Conservation (phyloP, 148 eudicot genomes). For the Drosera capensis region DNA sequence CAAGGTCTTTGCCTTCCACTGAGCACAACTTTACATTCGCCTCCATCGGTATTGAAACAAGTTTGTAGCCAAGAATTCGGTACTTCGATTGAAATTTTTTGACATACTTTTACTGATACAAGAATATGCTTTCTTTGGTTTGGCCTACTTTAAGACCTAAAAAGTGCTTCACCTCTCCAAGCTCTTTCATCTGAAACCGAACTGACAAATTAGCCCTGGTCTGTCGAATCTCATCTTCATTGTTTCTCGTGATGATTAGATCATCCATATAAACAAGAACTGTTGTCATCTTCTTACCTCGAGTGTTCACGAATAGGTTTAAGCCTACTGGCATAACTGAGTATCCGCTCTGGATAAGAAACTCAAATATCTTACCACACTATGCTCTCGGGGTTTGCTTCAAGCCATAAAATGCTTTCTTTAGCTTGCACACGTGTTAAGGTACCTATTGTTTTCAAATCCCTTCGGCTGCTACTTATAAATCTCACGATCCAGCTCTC, state of each 20-base stretch:
- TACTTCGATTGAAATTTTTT: slow-evolving; percentile 1
- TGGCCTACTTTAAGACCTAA: not conserved
- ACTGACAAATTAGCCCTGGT: not conserved
- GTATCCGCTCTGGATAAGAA: too few relatives aligned
- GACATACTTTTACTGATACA: slow-evolving; percentile 1
- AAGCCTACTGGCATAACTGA: too few relatives aligned
- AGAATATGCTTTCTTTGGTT: not conserved
- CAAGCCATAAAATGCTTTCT: slow-evolving; percentile 3
- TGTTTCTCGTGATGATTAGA: too few relatives aligned
- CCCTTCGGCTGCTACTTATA: slow-evolving; percentile 5
- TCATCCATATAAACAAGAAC: too few relatives aligned
- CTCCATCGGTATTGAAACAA: slow-evolving; percentile 1
- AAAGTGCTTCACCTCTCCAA: not conserved
- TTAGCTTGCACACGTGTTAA: slow-evolving; percentile 1
- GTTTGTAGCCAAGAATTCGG: slow-evolving; percentile 4
- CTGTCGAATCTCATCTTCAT: not conserved
- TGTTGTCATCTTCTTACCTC: too few relatives aligned
- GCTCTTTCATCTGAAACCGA: slow-evolving; percentile 1
- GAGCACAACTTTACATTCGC: not conserved
- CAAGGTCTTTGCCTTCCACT: too few relatives aligned
- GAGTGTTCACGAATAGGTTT: too few relatives aligned
- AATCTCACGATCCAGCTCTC: slow-evolving; percentile 2
- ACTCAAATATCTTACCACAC: not conserved
- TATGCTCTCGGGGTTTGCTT: slow-evolving; percentile 2
- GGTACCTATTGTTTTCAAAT: not conserved